phyloP scores from a whole-genome alignment of 2,329 filamentous ascomycete genomes.

The Colletotrichum sp. region DNA sequence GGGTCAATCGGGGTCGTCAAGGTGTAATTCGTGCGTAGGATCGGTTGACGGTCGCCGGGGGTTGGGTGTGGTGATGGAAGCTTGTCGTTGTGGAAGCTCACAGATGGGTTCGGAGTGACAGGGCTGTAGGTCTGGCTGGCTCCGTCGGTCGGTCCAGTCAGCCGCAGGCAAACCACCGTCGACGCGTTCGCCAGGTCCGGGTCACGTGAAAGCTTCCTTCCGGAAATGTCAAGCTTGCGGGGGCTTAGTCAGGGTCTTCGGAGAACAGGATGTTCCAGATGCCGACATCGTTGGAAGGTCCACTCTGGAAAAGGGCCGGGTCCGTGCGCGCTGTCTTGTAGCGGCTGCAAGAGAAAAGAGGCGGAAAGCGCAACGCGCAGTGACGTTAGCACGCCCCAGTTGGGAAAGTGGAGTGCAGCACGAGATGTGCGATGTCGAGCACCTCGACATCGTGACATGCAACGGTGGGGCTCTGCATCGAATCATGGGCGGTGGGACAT shows the following conservation, averaged over 20 bases:
- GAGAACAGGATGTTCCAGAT: neutral
- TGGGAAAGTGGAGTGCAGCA: constrained; percentile 16
- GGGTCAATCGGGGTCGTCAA: constrained; percentile 3
- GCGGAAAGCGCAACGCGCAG: constrained; percentile 5
- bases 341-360: neutral
- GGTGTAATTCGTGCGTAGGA: constrained; percentile 4
- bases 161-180: constrained; percentile 24
- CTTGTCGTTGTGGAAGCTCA: constrained; percentile 22
- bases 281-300: neutral
- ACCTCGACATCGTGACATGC: neutral
- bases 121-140: constrained; percentile 17
- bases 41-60: constrained; percentile 6
- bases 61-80: constrained; percentile 17
- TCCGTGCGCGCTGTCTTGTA: neutral
- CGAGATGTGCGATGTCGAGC: constrained; percentile 1
- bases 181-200: constrained; percentile 16
- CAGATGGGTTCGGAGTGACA: constrained; percentile 19
- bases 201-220: constrained; percentile 2
- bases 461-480: neutral
- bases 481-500: neutral
- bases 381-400: constrained; percentile 10
- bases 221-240: constrained; percentile 1
- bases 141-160: constrained; percentile 12
- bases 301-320: neutral
- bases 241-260: neutral